Evolutionary conservation across 163 green algal genomes (phyloP).

Genomic region (Chlamydomonas reinhardtii): DNA sequence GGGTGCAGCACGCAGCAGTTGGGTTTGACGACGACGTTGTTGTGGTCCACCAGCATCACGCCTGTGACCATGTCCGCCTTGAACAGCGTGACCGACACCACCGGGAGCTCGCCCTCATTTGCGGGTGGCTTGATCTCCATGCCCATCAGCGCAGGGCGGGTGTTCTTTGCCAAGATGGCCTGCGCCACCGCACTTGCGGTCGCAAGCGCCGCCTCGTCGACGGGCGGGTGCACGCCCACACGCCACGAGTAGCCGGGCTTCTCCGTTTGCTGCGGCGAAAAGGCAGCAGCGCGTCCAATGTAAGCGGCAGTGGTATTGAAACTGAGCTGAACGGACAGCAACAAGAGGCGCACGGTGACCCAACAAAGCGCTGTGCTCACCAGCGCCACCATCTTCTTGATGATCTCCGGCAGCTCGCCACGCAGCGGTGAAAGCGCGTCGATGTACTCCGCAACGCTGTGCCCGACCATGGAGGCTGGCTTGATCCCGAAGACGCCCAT

Average conservation of each 20-base stretch:
- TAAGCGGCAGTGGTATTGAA: neutral
- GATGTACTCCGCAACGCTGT: slow-evolving; percentile 48
- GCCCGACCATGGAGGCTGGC: slow-evolving; percentile 53
- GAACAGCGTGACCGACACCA: slow-evolving; percentile 41
- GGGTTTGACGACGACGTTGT: slow-evolving; percentile 49
- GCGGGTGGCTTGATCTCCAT: slow-evolving; percentile 36
- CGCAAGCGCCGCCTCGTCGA: slow-evolving; percentile 40
- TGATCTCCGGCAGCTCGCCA: slow-evolving; percentile 6
- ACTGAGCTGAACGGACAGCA: too few relatives aligned
- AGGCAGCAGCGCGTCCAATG: neutral
- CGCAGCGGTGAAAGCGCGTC: slow-evolving; percentile 53
- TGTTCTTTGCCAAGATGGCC: slow-evolving; percentile 60
- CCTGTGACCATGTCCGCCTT: slow-evolving; percentile 56
- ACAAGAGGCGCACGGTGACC: too few relatives aligned
- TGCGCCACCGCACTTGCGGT: slow-evolving; percentile 34
- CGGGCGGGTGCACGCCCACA: slow-evolving; percentile 52
- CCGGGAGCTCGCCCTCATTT: slow-evolving; percentile 39
- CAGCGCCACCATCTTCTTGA: slow-evolving; percentile 46
- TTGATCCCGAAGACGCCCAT: slow-evolving; percentile 59
- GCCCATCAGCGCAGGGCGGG: slow-evolving; percentile 51
- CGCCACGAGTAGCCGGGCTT: slow-evolving; percentile 53
- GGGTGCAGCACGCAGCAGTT: slow-evolving; percentile 61
- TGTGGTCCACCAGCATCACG: slow-evolving; percentile 60
- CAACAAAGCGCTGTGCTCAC: too few relatives aligned
- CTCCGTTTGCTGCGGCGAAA: slow-evolving; percentile 14